Evolutionary conservation across 306 rosid species (phyloP), one percentile per base, ranked within the genome.

Genomic region (Coriaria nepalensis): DNA sequence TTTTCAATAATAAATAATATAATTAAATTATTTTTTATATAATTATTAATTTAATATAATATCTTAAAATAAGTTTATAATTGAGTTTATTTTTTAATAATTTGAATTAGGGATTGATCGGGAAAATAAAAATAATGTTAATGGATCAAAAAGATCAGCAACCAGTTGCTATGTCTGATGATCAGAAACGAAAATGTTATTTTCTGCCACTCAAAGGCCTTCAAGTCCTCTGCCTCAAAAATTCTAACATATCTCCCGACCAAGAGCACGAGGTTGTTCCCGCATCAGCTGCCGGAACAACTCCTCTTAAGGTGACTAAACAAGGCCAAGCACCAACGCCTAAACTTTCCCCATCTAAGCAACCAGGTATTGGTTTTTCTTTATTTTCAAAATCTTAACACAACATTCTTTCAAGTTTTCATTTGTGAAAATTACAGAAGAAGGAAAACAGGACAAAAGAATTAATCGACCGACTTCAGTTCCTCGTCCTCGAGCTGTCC

Each of bases 401-500:
- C 29, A 20, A 20, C 29, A 20, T 20, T 20, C 1, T 60, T 52
- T 83, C 64, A 33, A 29, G 56, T 40, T 57, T 20, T 20, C 29
- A 20, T 20, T 20, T 20, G n/a, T 3, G 29, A 20, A 63, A 36
- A 43, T 56, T 43, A 32, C 70, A 60, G 72, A 42, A 61, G 50
- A 46, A 55, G 81, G 64, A 64, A 67, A 60, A 56, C 68, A 66
- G 36, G 71, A 33, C 14, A 50, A 47, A 55, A 49, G 13, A 13
- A 35, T 13, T 52, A 78, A 78, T 49, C 68, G 84, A 71, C 83
- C 77, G 38, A 44, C 71, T 55, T 39, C 82, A 9, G 63, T 83
- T 48, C 93, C 76, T 35, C 84, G 69, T 33, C 97, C 97, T 0
- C 93, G 97, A 6, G 97, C 93, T 38, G 80, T 83, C 55, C 45